Evolutionary conservation across 2,329 filamentous ascomycete genomes (phyloP).

Genomic region (Fusarium sp.): DNA sequence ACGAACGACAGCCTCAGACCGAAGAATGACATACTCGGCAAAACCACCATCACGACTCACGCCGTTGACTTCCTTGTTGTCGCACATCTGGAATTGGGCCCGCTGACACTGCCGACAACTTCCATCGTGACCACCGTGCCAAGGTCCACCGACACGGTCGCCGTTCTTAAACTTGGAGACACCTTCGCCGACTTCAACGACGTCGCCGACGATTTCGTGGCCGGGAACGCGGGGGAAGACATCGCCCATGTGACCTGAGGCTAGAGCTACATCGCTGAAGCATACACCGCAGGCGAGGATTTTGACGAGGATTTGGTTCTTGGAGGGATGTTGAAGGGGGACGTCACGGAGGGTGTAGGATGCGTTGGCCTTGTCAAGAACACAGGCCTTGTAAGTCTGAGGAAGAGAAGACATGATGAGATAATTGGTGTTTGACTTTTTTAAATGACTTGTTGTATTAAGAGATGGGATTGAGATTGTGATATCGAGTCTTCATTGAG

Average conservation of each 20-base stretch:
- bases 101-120: conserved; percentile 72
- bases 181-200: conserved; percentile 68
- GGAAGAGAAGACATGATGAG: conserved; percentile 59
- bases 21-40: conserved; percentile 70
- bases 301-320: conserved; percentile 74
- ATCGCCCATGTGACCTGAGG: conserved; percentile 63
- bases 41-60: conserved; percentile 74
- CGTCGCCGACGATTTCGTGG: conserved; percentile 77
- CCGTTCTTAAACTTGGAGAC: conserved; percentile 71
- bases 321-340: conserved; percentile 64
- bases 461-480: neutral
- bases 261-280: conserved; percentile 67
- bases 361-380: conserved; percentile 63
- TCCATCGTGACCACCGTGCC: conserved; percentile 65
- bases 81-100: conserved; percentile 76
- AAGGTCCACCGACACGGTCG: conserved; percentile 69
- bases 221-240: conserved; percentile 72
- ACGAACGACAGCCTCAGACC: conserved; percentile 68
- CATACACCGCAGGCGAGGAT: conserved; percentile 79
- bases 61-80: conserved; percentile 72
- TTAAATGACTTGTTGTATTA: neutral
- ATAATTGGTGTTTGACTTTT: neutral
- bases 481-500: neutral
- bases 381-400: conserved; percentile 74
- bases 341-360: conserved; percentile 70